phyloP scores from a whole-genome alignment of 768 basidiomycete genomes.

The Leucocoprinus leucothites region DNA sequence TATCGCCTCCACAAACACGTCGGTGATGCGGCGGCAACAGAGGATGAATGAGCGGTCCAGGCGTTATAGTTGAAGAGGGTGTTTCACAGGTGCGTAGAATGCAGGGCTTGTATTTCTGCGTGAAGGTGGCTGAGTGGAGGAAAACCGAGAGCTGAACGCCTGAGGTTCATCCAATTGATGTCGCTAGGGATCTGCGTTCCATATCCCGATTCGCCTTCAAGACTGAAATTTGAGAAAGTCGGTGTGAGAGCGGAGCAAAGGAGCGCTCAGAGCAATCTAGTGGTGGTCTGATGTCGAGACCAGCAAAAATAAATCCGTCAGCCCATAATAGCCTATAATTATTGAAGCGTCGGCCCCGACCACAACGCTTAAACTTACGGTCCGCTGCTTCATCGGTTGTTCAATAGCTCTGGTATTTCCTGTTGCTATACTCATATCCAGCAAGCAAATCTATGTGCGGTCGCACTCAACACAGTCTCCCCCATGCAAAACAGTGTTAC shows the following conservation, averaged over 20 bases:
- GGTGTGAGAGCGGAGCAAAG: too few relatives aligned
- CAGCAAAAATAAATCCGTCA: neutral
- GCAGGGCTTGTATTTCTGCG: conserved; percentile 65
- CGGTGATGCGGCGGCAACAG: conserved; percentile 44
- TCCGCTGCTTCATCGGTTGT: too few relatives aligned
- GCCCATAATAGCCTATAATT: too few relatives aligned
- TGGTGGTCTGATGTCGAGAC: neutral
- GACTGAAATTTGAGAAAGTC: neutral
- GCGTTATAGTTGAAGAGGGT: too few relatives aligned
- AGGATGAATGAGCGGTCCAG: conserved; percentile 47
- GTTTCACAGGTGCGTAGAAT: conserved; percentile 68
- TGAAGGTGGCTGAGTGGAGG: conserved; percentile 15
- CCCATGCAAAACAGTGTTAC: too few relatives aligned
- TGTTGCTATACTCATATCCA: too few relatives aligned
- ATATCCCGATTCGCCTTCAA: neutral
- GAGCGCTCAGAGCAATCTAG: neutral
- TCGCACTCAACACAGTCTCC: too few relatives aligned
- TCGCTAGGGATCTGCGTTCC: conserved; percentile 38
- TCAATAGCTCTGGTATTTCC: too few relatives aligned
- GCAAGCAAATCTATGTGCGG: too few relatives aligned
- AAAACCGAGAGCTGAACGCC: conserved; percentile 39
- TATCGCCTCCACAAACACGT: conserved; percentile 36
- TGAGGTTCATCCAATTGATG: conserved; percentile 49
- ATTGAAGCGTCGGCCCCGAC: too few relatives aligned
- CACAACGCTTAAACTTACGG: too few relatives aligned